Evolutionary conservation across 1,139 yeast genomes (phyloP).

Genomic region (Nakaseomyces sp.): DNA sequence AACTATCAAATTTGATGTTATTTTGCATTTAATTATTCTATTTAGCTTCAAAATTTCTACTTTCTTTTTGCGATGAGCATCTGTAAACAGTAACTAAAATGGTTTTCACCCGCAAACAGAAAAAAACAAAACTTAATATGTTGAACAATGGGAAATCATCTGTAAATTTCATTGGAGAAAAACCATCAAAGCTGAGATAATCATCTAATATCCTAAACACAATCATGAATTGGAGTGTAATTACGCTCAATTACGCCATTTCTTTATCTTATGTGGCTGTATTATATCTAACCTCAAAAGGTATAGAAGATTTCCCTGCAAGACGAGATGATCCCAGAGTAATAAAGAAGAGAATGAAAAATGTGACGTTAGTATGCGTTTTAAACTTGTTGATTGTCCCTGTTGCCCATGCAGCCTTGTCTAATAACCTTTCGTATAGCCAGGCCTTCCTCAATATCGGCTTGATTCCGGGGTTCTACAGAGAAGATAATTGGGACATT

Average conservation of each 20-base stretch:
- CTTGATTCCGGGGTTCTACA: constrained; percentile 25
- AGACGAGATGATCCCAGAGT: constrained; percentile 42
- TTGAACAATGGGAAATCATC: too few species aligned
- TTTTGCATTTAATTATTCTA: too few species aligned
- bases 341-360: constrained; percentile 32
- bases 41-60: too few species aligned
- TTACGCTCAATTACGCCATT: constrained; percentile 8
- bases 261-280: constrained; percentile 26
- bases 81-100: too few species aligned
- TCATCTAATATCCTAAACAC: too few species aligned
- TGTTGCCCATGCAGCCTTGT: constrained; percentile 11
- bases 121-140: too few species aligned
- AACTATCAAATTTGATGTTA: too few species aligned
- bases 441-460: constrained; percentile 24
- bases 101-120: too few species aligned
- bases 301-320: constrained; percentile 16
- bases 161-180: too few species aligned
- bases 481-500: constrained; percentile 12
- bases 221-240: constrained; percentile 1
- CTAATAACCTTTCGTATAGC: background rate
- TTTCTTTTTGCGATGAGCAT: too few species aligned
- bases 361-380: constrained; percentile 25
- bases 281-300: constrained; percentile 17
- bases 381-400: constrained; percentile 31
- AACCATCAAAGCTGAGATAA: too few species aligned